A percentile compares a stretch with the other conserved stretches of the same genome.
These are phyloP conservation scores for Borovskyia barvae DNA, from an alignment of 208 protist genomes.

Conservation along the genomic window DNA sequence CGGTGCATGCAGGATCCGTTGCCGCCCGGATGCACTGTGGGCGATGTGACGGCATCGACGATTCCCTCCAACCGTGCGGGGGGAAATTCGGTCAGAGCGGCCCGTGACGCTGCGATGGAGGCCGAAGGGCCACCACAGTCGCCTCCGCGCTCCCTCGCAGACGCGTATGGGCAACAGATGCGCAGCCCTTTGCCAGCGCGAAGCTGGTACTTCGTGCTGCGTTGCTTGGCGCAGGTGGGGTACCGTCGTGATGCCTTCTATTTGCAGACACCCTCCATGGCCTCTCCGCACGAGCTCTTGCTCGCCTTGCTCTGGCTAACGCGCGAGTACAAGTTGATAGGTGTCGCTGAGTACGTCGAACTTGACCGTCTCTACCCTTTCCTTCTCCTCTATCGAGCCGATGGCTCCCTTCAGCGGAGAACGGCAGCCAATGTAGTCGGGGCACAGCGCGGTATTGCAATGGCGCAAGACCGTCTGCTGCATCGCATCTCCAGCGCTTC, in stretches of 20 bases:
- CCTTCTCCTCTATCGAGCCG: constrained; percentile 37
- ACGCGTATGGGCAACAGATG: constrained; percentile 10
- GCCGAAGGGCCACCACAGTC: not conserved
- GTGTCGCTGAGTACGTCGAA: constrained; percentile 66
- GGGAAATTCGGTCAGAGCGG: not conserved
- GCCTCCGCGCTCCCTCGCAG: not conserved
- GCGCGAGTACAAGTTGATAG: constrained; percentile 57
- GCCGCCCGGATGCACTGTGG: constrained; percentile 5
- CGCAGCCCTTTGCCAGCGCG: constrained; percentile 23
- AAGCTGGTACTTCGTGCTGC: constrained; percentile 56
- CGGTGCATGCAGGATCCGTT: constrained; percentile 18
- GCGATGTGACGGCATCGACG: not conserved
- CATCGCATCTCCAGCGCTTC: constrained; percentile 33
- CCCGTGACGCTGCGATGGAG: not conserved
- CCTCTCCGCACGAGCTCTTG: constrained; percentile 58
- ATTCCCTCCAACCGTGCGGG: not conserved
- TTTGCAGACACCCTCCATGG: constrained; percentile 46
- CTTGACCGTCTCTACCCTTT: constrained; percentile 49
- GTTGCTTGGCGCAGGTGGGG: constrained; percentile 51
- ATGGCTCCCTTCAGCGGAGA: constrained; percentile 1
- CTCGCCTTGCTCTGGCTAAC: constrained; percentile 81
- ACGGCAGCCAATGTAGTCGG: not conserved
- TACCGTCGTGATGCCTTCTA: constrained; percentile 70
- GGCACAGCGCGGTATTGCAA: not conserved
- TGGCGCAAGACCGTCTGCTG: constrained; percentile 28